Evolutionary conservation across 1,284 basidiomycete species (phyloP).

Genomic region (Athelia psychrophila): DNA sequence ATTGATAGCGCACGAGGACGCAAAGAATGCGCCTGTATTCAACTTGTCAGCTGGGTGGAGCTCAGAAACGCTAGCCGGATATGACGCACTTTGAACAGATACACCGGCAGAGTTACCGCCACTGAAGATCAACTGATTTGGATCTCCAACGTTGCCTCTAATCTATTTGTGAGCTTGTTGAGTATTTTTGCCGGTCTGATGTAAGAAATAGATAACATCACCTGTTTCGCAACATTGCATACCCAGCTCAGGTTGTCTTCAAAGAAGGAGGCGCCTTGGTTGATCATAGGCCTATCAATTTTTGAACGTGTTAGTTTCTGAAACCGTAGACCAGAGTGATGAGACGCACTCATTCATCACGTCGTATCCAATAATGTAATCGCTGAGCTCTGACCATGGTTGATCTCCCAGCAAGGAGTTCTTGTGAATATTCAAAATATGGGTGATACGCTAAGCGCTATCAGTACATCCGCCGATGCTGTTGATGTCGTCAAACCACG

Average conservation of each 20-base stretch:
- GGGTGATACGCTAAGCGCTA: slow-evolving; percentile 27
- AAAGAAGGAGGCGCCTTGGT: slow-evolving; percentile 19
- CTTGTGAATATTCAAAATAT: slow-evolving; percentile 34
- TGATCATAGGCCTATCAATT: slow-evolving; percentile 19
- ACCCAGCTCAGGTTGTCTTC: slow-evolving; percentile 16
- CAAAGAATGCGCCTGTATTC: too few relatives aligned
- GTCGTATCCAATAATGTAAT: slow-evolving; percentile 43
- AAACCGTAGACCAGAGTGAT: too few relatives aligned
- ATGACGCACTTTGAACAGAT: too few relatives aligned
- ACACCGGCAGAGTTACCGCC: slow-evolving; percentile 19
- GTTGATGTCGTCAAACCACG: too few relatives aligned
- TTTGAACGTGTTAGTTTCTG: too few relatives aligned
- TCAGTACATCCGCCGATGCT: slow-evolving; percentile 16
- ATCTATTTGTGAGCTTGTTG: slow-evolving; percentile 16
- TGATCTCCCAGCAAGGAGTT: slow-evolving; percentile 33
- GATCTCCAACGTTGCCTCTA: slow-evolving; percentile 19
- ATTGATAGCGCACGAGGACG: slow-evolving; percentile 21
- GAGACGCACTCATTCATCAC: slow-evolving; percentile 36
- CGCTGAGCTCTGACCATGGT: slow-evolving; percentile 40
- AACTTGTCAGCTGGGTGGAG: too few relatives aligned
- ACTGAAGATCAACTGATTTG: slow-evolving; percentile 19
- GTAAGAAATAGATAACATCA: too few relatives aligned
- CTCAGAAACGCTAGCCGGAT: too few relatives aligned
- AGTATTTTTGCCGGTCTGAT: too few relatives aligned
- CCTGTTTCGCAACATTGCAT: slow-evolving; percentile 17